phyloP scores from a whole-genome alignment of 441 rosid species.

The Erodium trifolium region DNA sequence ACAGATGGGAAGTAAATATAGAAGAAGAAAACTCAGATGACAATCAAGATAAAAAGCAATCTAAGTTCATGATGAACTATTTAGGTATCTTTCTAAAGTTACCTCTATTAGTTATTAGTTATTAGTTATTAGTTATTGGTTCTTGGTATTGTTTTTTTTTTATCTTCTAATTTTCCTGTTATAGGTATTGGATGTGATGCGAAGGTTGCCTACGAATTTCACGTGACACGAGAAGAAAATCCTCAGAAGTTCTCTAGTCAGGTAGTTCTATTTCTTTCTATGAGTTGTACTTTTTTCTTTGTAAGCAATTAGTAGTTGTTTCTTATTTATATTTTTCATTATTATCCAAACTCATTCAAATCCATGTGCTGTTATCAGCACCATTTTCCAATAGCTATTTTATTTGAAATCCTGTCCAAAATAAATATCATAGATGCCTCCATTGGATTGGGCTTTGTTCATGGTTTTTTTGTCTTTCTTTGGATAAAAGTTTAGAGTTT shows the following conservation, averaged over 20 bases:
- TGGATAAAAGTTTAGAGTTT: not conserved
- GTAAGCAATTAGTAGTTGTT: not conserved
- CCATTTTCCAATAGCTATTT: not conserved
- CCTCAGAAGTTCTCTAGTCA: conserved; percentile 60
- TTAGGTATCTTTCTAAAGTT: conserved; percentile 34
- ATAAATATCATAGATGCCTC: not conserved
- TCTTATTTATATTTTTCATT: not conserved
- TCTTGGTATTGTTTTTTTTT: conserved; percentile 14
- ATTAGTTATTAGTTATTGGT: conserved; percentile 14
- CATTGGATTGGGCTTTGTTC: not conserved
- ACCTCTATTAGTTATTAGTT: conserved; percentile 11
- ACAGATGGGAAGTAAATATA: conserved; percentile 56
- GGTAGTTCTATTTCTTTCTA: conserved; percentile 26
- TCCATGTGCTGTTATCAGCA: not conserved
- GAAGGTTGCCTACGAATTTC: conserved; percentile 70
- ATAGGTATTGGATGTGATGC: conserved; percentile 73
- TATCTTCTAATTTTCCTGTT: conserved; percentile 20
- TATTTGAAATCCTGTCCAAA: not conserved
- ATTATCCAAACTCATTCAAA: conserved; percentile 1
- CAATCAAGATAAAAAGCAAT: conserved; percentile 27
- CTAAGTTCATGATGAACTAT: conserved; percentile 66
- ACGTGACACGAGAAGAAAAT: conserved; percentile 49
- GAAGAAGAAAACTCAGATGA: conserved; percentile 35
- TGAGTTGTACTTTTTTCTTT: not conserved
- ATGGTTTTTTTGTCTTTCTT: not conserved